phyloP scores from a whole-genome alignment of 2,329 filamentous ascomycete species.

The Colletotrichum tabaci region DNA sequence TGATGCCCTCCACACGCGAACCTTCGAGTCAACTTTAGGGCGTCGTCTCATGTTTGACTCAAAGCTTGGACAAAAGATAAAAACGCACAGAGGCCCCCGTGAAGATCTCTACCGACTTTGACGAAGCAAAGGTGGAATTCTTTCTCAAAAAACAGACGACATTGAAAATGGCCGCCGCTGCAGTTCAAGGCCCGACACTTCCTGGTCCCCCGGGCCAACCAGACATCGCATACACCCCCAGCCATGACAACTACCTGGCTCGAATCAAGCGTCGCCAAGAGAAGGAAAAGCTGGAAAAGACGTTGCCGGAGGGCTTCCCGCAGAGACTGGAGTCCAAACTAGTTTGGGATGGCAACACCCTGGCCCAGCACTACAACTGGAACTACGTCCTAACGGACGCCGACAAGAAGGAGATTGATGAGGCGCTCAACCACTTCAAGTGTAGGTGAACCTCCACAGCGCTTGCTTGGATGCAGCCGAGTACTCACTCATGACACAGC shows the following conservation, averaged over 20 bases:
- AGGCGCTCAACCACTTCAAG: constrained; percentile 39
- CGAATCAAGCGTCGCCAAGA: constrained; percentile 62
- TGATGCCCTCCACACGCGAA: not conserved
- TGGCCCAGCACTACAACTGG: constrained; percentile 67
- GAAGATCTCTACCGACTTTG: not conserved
- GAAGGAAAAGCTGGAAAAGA: constrained; percentile 55
- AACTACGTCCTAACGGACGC: constrained; percentile 62
- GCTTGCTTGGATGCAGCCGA: too few species aligned
- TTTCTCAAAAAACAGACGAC: not conserved
- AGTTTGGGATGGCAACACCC: constrained; percentile 70
- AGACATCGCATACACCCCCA: constrained; percentile 71
- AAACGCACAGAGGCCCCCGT: not conserved
- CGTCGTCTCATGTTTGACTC: not conserved
- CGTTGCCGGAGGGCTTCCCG: constrained; percentile 67
- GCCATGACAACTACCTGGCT: constrained; percentile 67
- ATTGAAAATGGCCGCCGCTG: constrained; percentile 45
- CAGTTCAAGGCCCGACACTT: constrained; percentile 32
- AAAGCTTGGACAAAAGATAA: not conserved
- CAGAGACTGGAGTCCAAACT: constrained; percentile 62
- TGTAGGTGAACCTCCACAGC: not conserved
- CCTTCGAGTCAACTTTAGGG: not conserved
- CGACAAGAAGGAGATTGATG: constrained; percentile 65
- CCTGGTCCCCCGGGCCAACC: constrained; percentile 62
- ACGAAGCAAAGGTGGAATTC: too few species aligned
- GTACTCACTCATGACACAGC: constrained; percentile 12